phyloP scores from a whole-genome alignment of 2,329 filamentous ascomycete species.

The Leptographium lundbergii region DNA sequence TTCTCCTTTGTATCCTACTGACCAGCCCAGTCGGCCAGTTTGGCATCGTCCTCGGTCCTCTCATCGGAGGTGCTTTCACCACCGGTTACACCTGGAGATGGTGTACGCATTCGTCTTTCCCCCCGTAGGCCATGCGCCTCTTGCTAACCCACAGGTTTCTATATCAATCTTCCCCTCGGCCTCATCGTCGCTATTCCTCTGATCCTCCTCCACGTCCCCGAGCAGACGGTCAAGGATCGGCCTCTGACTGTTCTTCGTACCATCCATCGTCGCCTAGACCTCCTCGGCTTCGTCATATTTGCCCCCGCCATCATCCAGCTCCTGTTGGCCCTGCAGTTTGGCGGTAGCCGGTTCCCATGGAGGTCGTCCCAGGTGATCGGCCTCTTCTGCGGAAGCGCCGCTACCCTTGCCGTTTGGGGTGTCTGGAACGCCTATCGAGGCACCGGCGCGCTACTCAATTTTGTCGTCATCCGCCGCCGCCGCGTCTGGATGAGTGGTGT shows the following conservation, averaged over 20 bases:
- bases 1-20: background rate
- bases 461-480: constrained; percentile 13
- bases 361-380: constrained; percentile 26
- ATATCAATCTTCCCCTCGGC: constrained; percentile 33
- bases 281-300: constrained; percentile 29
- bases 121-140: too few relatives aligned
- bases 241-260: constrained; percentile 14
- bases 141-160: constrained; percentile 22
- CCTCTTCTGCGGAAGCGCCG: constrained; percentile 25
- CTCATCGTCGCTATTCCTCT: constrained; percentile 21
- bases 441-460: constrained; percentile 16
- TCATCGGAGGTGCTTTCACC: constrained; percentile 31
- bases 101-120: constrained; percentile 19
- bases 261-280: constrained; percentile 23
- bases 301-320: constrained; percentile 28
- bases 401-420: constrained; percentile 27
- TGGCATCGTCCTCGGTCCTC: constrained; percentile 32
- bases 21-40: constrained; percentile 22
- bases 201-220: constrained; percentile 22
- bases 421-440: constrained; percentile 26
- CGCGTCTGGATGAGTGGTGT: constrained; percentile 14
- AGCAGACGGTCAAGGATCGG: constrained; percentile 20
- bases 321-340: constrained; percentile 32
- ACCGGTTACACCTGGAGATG: constrained; percentile 29
- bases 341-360: constrained; percentile 27